Base-by-base conservation (phyloP, 257 asterid genomes). In the Anisodus tanguticus region DNA sequence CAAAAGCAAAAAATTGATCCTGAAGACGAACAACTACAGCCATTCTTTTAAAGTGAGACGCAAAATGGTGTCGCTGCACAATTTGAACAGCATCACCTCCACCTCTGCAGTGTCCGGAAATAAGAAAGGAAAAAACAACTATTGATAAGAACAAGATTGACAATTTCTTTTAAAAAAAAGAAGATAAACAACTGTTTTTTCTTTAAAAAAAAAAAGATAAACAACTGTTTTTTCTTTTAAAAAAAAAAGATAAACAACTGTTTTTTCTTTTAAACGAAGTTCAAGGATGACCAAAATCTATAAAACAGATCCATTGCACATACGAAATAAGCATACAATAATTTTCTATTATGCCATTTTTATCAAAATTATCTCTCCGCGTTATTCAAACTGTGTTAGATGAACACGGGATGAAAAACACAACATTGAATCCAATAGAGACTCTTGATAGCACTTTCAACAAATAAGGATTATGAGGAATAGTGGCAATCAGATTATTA, bases 61-160 rank as follows among this genome's bases (percentile, higher is more conserved):
- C 99, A 86, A 96, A 96, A 91, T 96, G 99, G 90, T 96, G 98
- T 69, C 99, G 93, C 89, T 94, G 99, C 79, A 96, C 92, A 91
- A 96, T 96, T 91, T 96, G 99, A 92, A 96, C 98, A 85, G 93
- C 85, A 85, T 92, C 90, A 68, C 92, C 93, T 85, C 91, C 89
- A 78, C 98, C 98, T 95, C 99, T 96, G 95, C 88, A 89, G 83
- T 80, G 39, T 66, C 45, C 15, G 0, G 15, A 7, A 54, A 26
- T 77, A 26, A 84, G 86, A 68, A 59, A 51, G 68, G 22, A 64
- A 39, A 41, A 22, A 69, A 26, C 67, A 82, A 63, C 8, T 85
- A 83, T 79, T 51, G 72, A 86, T 37, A 85, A 81, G 26, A 83
- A 83, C 66, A 80, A 78, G 74, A 55, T 59, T 31, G 72, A 77